These are phyloP conservation scores for Saccharomyces uvarum DNA, from an alignment of 1,139 yeast genomes.

Conservation along the genomic window DNA sequence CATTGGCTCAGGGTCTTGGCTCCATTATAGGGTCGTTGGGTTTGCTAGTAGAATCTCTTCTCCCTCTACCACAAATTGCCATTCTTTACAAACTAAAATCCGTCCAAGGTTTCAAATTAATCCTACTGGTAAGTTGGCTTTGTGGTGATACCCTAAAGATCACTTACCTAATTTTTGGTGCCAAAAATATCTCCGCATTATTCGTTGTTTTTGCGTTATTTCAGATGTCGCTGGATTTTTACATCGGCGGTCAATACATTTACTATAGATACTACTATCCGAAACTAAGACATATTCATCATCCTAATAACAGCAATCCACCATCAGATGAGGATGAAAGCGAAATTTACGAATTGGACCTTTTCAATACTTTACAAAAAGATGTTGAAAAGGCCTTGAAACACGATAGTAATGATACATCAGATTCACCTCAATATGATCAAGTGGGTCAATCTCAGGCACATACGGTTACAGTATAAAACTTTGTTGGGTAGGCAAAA, in stretches of 20 bases:
- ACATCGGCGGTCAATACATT: constrained; percentile 68
- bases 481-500: not conserved
- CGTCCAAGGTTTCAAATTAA: constrained; percentile 69
- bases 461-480: not conserved
- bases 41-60: constrained; percentile 66
- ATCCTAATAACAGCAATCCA: constrained; percentile 9
- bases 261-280: constrained; percentile 41
- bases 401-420: not conserved
- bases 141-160: constrained; percentile 81
- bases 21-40: constrained; percentile 60
- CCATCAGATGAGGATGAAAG: not conserved
- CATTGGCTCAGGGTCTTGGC: constrained; percentile 28
- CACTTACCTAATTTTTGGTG: constrained; percentile 63
- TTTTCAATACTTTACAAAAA: constrained; percentile 1
- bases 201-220: constrained; percentile 73
- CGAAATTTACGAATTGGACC: constrained; percentile 4
- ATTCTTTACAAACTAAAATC: constrained; percentile 60
- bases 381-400: not conserved
- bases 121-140: constrained; percentile 74
- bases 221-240: constrained; percentile 70
- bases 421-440: not conserved
- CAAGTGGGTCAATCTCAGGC: not conserved
- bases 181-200: constrained; percentile 55
- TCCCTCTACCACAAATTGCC: constrained; percentile 83
- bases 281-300: not conserved